Conservation (phyloP, 1,284 basidiomycete genomes). For the Tilletia horrida region DNA sequence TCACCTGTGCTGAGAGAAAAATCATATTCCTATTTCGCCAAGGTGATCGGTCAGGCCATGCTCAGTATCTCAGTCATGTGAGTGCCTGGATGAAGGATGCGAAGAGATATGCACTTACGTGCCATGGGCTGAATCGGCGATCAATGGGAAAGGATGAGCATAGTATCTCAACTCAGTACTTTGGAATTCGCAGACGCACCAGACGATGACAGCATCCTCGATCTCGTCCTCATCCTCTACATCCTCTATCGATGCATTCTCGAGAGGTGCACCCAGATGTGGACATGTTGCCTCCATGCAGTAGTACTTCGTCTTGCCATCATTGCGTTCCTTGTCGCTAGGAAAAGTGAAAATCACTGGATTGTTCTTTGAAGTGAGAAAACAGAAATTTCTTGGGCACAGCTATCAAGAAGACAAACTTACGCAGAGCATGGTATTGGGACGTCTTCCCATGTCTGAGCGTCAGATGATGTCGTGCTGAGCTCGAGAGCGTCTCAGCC, state of each 20-base stretch:
- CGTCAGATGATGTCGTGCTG: constrained; percentile 46
- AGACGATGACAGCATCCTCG: constrained; percentile 57
- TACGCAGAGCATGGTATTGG: constrained; percentile 42
- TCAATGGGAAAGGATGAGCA: neutral
- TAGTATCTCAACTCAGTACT: no score
- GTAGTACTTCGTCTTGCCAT: constrained; percentile 57
- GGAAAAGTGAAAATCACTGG: constrained; percentile 43
- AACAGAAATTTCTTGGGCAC: neutral
- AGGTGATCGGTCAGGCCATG: neutral
- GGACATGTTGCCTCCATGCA: constrained; percentile 82
- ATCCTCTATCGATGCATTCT: constrained; percentile 67
- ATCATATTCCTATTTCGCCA: constrained; percentile 71
- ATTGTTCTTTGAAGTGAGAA: neutral
- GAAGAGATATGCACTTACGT: constrained; percentile 19
- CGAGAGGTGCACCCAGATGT: constrained; percentile 77
- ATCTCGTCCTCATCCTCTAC: constrained; percentile 56
- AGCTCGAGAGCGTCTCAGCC: constrained; percentile 25
- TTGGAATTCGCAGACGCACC: constrained; percentile 55
- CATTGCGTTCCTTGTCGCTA: constrained; percentile 11
- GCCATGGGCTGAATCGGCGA: constrained; percentile 19
- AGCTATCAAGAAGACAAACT: constrained; percentile 1
- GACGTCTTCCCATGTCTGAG: constrained; percentile 33
- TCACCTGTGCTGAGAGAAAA: constrained; percentile 69
- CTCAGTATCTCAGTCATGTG: neutral
- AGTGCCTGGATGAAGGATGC: neutral